Percentiles rank a stretch among this genome's conserved stretches.
Evolutionary conservation across 768 basidiomycete genomes (phyloP).

Genomic region (Lactifluus rugatus): DNA sequence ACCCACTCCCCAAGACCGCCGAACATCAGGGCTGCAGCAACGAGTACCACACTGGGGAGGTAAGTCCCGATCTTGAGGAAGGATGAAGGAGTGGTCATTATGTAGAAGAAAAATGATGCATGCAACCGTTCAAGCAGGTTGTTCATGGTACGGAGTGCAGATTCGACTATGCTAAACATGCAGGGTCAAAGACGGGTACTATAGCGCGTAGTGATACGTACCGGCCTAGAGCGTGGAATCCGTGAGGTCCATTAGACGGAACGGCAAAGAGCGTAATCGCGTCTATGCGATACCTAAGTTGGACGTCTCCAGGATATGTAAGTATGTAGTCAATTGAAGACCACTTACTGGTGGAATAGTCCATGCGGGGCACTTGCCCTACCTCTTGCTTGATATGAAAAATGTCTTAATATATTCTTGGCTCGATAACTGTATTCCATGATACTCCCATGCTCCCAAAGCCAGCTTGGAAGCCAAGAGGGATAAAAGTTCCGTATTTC

Average conservation of each 20-base stretch:
- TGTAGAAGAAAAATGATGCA: slow-evolving; percentile 96
- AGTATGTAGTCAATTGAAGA: not conserved
- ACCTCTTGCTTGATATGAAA: slow-evolving; percentile 70
- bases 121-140: slow-evolving; percentile 94
- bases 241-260: slow-evolving; percentile 86
- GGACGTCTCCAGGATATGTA: not conserved
- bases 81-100: slow-evolving; percentile 51
- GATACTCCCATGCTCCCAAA: slow-evolving; percentile 36
- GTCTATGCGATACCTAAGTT: slow-evolving; percentile 79
- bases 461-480: slow-evolving; percentile 37
- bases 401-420: slow-evolving; percentile 59
- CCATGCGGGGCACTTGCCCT: slow-evolving; percentile 83
- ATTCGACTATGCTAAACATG: slow-evolving; percentile 62
- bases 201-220: slow-evolving; percentile 28
- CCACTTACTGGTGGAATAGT: slow-evolving; percentile 67
- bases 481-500: slow-evolving; percentile 28
- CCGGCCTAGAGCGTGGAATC: slow-evolving; percentile 89
- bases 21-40: slow-evolving; percentile 81
- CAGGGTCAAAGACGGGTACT: not conserved
- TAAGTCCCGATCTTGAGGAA: slow-evolving; percentile 90
- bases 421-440: slow-evolving; percentile 48
- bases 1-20: slow-evolving; percentile 70
- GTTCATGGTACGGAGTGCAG: slow-evolving; percentile 80
- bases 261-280: slow-evolving; percentile 85
- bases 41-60: slow-evolving; percentile 76